Evolutionary conservation across 805 yeast species (phyloP), one percentile per base, ranked within the genome.

Genomic region (Starmera dryadoides): DNA sequence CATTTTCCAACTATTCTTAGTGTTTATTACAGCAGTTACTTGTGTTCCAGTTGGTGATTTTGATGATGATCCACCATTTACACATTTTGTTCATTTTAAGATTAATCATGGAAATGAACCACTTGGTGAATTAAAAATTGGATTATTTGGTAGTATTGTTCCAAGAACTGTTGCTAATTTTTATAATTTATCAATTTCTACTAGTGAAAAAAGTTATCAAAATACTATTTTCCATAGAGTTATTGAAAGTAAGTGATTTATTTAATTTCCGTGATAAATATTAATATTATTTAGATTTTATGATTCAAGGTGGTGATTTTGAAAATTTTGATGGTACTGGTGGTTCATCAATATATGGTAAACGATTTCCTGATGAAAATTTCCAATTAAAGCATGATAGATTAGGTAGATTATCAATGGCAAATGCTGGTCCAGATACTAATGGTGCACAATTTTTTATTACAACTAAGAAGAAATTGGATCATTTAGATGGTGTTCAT

Each of bases 271-370:
- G 10, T 25, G 11, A 11, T 8, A 25, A 11, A 11, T 25, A 25
- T 8, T n/a, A 25, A 25, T 10, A 4, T 25, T 25, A 4, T 25
- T 5, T 25, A 30, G 71, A 72, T 41, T 85, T 84, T 58, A 79
- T 86, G 82, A 73, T 88, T 49, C 95, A 86, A 64, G 95, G 95
- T 42, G 96, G 96, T 45, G 91, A 86, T 60, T 79, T 81, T 56
- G 79, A 83, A 47, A 72, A 70, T 20, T 62, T 60, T 30, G 68
- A 71, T 48, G 89, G 91, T 14, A 69, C 75, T 39, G 95, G 94
- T 20, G 95, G 96, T 12, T 69, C 70, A 49, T 83, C 94, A 21
- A 80, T 86, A 50, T 84, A 78, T 60, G 96, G 95, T 23, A 66
- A 66, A 40, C 71, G 69, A 53, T 81, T 87, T 54, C 70, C 66